A percentile compares a stretch with the other conserved stretches of the same genome.
These are phyloP conservation scores for Tolypocladium sp. DNA, from an alignment of 2,329 filamentous ascomycete genomes.

Conservation along the genomic window DNA sequence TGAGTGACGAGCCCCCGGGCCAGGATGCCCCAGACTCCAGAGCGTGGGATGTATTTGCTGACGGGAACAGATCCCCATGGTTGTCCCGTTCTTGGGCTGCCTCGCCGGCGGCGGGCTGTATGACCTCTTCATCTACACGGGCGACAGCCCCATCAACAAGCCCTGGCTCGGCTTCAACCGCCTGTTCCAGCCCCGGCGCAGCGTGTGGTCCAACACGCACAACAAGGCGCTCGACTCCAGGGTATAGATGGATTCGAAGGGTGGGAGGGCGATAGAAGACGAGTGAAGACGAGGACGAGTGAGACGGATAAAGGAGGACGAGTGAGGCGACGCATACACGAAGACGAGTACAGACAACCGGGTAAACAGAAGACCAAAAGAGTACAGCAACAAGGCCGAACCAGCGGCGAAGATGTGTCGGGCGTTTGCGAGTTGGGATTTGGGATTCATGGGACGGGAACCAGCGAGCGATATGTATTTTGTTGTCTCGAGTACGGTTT, in stretches of 20 bases:
- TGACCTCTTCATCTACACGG: slow-evolving; percentile 60
- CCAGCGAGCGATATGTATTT: not conserved
- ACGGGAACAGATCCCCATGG: slow-evolving; percentile 54
- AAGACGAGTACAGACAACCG: not conserved
- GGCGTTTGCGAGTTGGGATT: not conserved
- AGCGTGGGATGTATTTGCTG: not conserved
- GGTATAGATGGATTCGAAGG: slow-evolving; percentile 6
- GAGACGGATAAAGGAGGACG: not conserved
- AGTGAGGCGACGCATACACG: not conserved
- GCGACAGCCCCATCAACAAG: slow-evolving; percentile 60
- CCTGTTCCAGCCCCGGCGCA: slow-evolving; percentile 25
- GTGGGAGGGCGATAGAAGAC: not conserved
- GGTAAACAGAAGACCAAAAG: not conserved
- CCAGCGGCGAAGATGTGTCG: not conserved
- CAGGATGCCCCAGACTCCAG: not conserved
- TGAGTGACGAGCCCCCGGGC: slow-evolving; percentile 19
- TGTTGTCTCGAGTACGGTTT: not conserved
- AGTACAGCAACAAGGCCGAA: not conserved
- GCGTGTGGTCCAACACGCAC: slow-evolving; percentile 27
- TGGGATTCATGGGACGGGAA: not conserved
- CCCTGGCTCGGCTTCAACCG: slow-evolving; percentile 55
- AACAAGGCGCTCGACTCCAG: slow-evolving; percentile 10
- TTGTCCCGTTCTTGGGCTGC: slow-evolving; percentile 58
- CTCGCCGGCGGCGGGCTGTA: slow-evolving; percentile 58
- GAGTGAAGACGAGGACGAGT: not conserved